A percentile compares a stretch with the other conserved stretches of the same genome.
phyloP scores from a whole-genome alignment of 768 basidiomycete genomes.

The Calocera cornea region DNA sequence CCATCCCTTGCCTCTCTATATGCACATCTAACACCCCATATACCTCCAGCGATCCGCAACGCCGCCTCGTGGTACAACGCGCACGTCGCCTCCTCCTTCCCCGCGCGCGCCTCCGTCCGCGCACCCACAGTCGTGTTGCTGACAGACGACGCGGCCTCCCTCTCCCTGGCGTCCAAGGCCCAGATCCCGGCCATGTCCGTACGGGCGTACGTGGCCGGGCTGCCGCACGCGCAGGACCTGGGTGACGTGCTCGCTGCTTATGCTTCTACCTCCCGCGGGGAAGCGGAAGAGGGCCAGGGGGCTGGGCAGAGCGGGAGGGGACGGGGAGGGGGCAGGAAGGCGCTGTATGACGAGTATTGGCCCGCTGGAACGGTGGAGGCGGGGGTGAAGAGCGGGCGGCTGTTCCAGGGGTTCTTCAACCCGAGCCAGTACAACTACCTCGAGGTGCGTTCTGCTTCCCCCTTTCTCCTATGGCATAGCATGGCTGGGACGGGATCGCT shows the following conservation, averaged over 20 bases:
- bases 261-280: too few species aligned
- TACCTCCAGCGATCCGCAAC: conserved; percentile 62
- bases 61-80: conserved; percentile 76
- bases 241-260: conserved; percentile 68
- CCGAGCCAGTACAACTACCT: conserved; percentile 93
- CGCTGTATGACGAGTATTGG: conserved; percentile 78
- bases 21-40: neutral
- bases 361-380: conserved; percentile 55
- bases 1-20: too few species aligned
- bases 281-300: too few species aligned
- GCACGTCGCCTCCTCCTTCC: conserved; percentile 34
- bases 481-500: neutral
- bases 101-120: conserved; percentile 13
- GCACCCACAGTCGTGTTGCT: conserved; percentile 63
- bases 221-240: conserved; percentile 49
- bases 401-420: conserved; percentile 89
- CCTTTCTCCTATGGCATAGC: too few species aligned
- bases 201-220: conserved; percentile 65
- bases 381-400: conserved; percentile 69
- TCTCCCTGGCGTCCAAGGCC: conserved; percentile 54
- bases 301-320: conserved; percentile 47
- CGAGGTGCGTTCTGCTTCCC: conserved; percentile 40
- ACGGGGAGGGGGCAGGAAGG: conserved; percentile 35
- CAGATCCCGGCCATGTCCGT: conserved; percentile 49
- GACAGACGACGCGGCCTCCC: conserved; percentile 80